Conservation (phyloP, 2,329 filamentous ascomycete species). For the Diaporthe velutina region DNA sequence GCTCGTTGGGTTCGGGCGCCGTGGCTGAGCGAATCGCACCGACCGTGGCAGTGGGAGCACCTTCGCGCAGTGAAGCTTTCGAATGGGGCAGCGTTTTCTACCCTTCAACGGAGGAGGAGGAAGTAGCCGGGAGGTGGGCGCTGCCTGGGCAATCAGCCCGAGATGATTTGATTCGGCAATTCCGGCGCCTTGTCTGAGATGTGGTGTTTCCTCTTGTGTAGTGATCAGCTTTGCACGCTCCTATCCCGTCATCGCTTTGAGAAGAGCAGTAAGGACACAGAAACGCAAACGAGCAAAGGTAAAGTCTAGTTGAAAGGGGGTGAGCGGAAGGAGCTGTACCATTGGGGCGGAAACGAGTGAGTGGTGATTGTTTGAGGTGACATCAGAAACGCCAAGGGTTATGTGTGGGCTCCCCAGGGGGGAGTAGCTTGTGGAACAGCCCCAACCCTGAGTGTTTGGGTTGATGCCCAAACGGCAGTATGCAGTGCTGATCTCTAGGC, state of each 20-base stretch:
- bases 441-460: conserved; percentile 9
- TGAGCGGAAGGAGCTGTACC: background rate
- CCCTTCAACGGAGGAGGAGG: background rate
- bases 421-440: background rate
- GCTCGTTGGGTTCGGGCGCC: conserved; percentile 24
- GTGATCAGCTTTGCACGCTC: background rate
- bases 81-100: background rate
- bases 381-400: conserved; percentile 28
- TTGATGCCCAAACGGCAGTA: background rate
- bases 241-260: background rate
- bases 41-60: background rate
- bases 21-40: conserved; percentile 5
- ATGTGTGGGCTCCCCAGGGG: background rate
- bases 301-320: conserved; percentile 15
- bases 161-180: background rate
- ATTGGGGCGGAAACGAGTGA: conserved; percentile 1
- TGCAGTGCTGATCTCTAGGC: background rate
- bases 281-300: background rate
- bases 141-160: conserved; percentile 6
- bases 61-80: no score
- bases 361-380: conserved; percentile 29
- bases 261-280: background rate
- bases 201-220: background rate
- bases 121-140: background rate
- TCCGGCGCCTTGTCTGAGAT: background rate